Evolutionary conservation across 2,329 filamentous ascomycete species (phyloP), one percentile per base, ranked within the genome.

Genomic region (Berkeleyomyces rouxiae): DNA sequence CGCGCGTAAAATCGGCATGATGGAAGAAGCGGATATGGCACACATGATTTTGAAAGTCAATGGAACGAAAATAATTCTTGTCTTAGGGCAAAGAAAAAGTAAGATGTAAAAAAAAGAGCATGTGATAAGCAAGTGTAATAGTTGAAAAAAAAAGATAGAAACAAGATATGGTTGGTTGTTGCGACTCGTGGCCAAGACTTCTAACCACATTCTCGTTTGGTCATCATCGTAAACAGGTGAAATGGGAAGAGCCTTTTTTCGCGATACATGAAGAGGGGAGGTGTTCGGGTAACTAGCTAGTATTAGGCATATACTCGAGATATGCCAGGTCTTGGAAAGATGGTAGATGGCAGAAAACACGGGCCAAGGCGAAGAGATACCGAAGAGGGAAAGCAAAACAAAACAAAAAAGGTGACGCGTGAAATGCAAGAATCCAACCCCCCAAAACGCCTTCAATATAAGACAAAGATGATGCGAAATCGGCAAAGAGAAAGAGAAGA

Each of bases 391-490:
- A 36, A 33, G 33, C 10, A n/a, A 55, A 58, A 44, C 42, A 61
- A 63, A 60, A 58, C 55, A 58, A n/a, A 44, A 58, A 58, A 39
- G 31, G 23, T 51, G 57, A 58, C 31, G 37, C 37, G 40, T 60
- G 51, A 42, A 62, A 60, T 23, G 51, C 40, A 42, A 60, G 23
- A 55, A 61, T n/a, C 51, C 53, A 59, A 36, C 51, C 53, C 49
- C 53, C 51, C 33, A 58, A 46, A 59, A 61, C 60, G 60, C 60
- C 60, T 47, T 33, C 40, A 61, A 44, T 51, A 40, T 13, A 47
- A 49, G 23, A 59, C 31, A 23, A 43, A 43, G 40, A 61, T 40
- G 16, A 47, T 13, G 59, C 39, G 36, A 61, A 61, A 51, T 51
- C 36, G 44, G 51, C 33, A 36, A 16, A 36, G 13, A 31, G 49